Evolutionary conservation across 176 grass and related monocot species (phyloP).

Genomic region (Oryza longistaminata): DNA sequence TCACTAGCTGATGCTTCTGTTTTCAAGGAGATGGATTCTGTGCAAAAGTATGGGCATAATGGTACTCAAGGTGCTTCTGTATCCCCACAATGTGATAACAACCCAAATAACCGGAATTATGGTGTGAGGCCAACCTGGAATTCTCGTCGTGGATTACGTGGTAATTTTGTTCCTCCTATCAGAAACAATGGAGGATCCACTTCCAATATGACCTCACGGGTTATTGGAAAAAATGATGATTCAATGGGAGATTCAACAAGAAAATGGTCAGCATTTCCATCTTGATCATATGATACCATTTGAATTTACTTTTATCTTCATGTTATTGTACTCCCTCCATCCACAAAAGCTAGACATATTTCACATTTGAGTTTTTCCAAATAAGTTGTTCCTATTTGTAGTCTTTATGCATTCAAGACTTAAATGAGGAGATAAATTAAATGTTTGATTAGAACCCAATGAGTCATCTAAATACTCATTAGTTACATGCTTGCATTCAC

Average conservation of each 20-base stretch:
- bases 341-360: no score
- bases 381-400: no score
- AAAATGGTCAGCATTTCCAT: slow-evolving; percentile 76
- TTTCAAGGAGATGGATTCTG: slow-evolving; percentile 62
- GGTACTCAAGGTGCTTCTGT: slow-evolving; percentile 56
- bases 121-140: slow-evolving; percentile 67
- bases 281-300: slow-evolving; percentile 9
- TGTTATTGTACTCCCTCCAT: not conserved
- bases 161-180: slow-evolving; percentile 95
- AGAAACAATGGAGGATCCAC: slow-evolving; percentile 71
- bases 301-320: slow-evolving; percentile 25
- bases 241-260: slow-evolving; percentile 87
- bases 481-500: no score
- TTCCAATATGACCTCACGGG: slow-evolving; percentile 51
- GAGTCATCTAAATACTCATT: no score
- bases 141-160: slow-evolving; percentile 74
- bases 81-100: slow-evolving; percentile 76
- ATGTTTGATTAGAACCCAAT: no score
- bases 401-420: no score
- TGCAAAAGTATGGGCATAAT: slow-evolving; percentile 53
- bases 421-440: no score
- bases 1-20: not conserved
- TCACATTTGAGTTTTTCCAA: no score
- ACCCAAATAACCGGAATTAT: slow-evolving; percentile 57
- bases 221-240: slow-evolving; percentile 77